Evolutionary conservation across 2,329 filamentous ascomycete genomes (phyloP), one percentile per base, ranked within the genome.

Genomic region (Pseudogymnoascus sp.): DNA sequence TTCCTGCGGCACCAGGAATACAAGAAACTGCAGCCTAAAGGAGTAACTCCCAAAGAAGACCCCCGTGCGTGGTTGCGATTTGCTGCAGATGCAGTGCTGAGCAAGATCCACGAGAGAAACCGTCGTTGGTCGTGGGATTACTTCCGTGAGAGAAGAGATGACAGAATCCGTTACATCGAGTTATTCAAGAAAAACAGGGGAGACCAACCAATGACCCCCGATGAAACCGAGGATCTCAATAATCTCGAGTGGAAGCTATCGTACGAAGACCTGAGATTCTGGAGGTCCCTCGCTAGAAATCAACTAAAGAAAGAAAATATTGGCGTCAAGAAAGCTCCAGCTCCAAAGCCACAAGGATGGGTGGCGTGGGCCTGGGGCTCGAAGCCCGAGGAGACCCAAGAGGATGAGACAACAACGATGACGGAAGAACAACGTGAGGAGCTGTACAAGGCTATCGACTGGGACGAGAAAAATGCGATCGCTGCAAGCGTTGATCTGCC

Each of bases 1-100:
- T 99, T 97, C 75, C 90, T 97, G 69, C 88, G 93, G 34, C 95
- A 99, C 69, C 95, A 97, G 74, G 93, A 99, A 74, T 97, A 97
- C 79, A 96, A 96, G 73, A 93, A 89, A 70, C 81, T 92, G 64
- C 91, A 96, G 70, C 95, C 95, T 3, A 95, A 96, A 72, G 87
- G 81, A 0, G 83, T 87, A 64, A 83, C 84, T 0, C 90, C 91
- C 0, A 96, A 92, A 72, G 91, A 97, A 74, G 91, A 97, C 69
- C 93, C 95, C 12, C 85, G 86, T 39, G 95, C 93, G 0, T 99
- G 95, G 95, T 80, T 99, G 63, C 84, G 83, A 64, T 99, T 97
- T 75, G 96, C 95, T 2, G 93, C 89, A 21, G 84, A 96, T 69
- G 91, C 93, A 18, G 87, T 99, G 0, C 80, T 97, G 6, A 86